A percentile compares a stretch with the other conserved stretches of the same genome.
Conservation (phyloP, 2,329 filamentous ascomycete species). For the Sphaceloma murrayae region DNA sequence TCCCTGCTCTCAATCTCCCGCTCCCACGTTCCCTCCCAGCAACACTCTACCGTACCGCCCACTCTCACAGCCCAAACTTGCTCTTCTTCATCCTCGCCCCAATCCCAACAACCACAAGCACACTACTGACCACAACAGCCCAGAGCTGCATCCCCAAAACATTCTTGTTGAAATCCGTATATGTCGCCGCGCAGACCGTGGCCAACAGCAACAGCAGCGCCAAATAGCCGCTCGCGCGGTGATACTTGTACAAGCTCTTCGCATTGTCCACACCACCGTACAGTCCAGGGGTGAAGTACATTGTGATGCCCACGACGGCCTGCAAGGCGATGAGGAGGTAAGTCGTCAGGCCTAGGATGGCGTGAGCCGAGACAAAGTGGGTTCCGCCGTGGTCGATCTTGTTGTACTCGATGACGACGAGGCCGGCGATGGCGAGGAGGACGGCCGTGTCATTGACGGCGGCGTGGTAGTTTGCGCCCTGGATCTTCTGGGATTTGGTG, state of each 20-base stretch:
- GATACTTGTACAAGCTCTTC: constrained; percentile 82
- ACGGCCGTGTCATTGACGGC: constrained; percentile 58
- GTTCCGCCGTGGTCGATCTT: constrained; percentile 58
- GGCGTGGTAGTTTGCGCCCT: constrained; percentile 57
- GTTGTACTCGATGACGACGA: constrained; percentile 71
- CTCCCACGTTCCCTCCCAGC: too few species aligned
- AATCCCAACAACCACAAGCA: constrained; percentile 61
- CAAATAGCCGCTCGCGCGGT: constrained; percentile 67
- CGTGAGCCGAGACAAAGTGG: constrained; percentile 75
- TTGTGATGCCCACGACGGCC: constrained; percentile 68
- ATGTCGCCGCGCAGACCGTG: constrained; percentile 64
- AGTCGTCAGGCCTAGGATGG: constrained; percentile 68
- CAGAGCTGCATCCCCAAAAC: constrained; percentile 65
- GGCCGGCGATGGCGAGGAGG: constrained; percentile 52
- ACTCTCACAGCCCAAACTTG: constrained; percentile 54
- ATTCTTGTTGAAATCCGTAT: constrained; percentile 63
- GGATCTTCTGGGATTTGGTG: constrained; percentile 61
- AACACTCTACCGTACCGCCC: too few species aligned
- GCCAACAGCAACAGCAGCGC: constrained; percentile 60
- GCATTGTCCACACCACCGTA: constrained; percentile 74
- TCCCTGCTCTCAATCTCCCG: neutral
- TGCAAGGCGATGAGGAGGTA: constrained; percentile 63
- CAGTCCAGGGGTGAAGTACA: constrained; percentile 63
- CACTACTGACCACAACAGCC: constrained; percentile 57
- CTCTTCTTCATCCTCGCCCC: constrained; percentile 69